Evolutionary conservation across 257 asterid species (phyloP).

Genomic region (Nicotiana paniculata): DNA sequence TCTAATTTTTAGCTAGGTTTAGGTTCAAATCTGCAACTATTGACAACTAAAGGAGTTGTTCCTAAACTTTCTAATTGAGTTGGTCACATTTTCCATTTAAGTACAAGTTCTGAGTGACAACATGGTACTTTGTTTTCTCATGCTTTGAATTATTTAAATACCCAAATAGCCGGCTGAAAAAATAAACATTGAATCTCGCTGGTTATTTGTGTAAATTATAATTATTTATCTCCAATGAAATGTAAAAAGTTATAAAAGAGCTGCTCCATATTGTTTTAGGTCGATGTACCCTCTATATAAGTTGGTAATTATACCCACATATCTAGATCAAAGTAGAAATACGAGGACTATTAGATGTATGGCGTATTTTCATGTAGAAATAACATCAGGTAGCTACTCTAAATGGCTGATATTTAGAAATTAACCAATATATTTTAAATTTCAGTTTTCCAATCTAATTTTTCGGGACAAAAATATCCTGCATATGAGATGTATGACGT

Average conservation of each 20-base stretch:
- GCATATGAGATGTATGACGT: too few relatives aligned
- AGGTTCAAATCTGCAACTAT: neutral
- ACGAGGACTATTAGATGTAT: too few relatives aligned
- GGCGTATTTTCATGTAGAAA: too few relatives aligned
- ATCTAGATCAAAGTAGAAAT: too few relatives aligned
- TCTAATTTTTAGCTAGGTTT: slow-evolving; percentile 1
- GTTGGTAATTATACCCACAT: too few relatives aligned
- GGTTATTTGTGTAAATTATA: neutral
- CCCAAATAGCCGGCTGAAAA: too few relatives aligned
- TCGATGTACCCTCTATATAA: too few relatives aligned
- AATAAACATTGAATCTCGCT: too few relatives aligned
- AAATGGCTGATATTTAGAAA: fast-evolving
- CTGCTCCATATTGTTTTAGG: neutral
- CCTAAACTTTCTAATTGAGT: neutral
- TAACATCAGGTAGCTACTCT: fast-evolving
- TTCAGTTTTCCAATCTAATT: fast-evolving
- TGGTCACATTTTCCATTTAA: slow-evolving; percentile 1
- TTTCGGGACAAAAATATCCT: too few relatives aligned
- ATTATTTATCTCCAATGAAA: neutral
- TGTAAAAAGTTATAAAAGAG: neutral
- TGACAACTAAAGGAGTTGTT: neutral
- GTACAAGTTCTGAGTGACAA: neutral
- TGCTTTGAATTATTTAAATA: neutral
- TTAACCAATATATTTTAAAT: too few relatives aligned
- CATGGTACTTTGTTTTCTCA: neutral